A percentile compares a stretch with the other conserved stretches of the same genome.
Conservation (phyloP, 805 yeast genomes). For the Wickerhamiella brachini region DNA sequence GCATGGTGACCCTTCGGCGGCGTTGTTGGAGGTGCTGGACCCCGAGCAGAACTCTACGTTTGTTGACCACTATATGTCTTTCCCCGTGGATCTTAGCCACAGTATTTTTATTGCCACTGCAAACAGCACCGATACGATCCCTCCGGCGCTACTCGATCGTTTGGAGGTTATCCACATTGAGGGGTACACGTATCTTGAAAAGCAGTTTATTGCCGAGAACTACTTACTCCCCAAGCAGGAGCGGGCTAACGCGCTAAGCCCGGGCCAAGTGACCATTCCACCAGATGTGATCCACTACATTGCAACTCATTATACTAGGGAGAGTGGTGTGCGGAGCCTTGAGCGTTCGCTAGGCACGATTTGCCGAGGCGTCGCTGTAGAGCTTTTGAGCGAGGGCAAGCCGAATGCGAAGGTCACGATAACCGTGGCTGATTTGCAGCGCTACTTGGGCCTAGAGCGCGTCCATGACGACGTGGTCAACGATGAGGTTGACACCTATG, state of each 20-base stretch:
- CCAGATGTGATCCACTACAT: conserved; percentile 45
- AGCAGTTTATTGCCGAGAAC: conserved; percentile 52
- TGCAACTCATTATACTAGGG: conserved; percentile 61
- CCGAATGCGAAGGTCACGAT: conserved; percentile 10
- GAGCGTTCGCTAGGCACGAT: conserved; percentile 64
- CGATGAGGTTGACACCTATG: conserved; percentile 31
- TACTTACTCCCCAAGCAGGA: conserved; percentile 68
- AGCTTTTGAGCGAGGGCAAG: conserved; percentile 17
- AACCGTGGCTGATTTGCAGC: conserved; percentile 40
- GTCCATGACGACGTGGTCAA: conserved; percentile 28
- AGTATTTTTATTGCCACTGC: conserved; percentile 79
- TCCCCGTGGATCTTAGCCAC: conserved; percentile 73
- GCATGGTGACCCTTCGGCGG: conserved; percentile 85
- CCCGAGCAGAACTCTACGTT: conserved; percentile 76
- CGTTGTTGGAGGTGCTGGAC: conserved; percentile 73
- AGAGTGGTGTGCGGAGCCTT: conserved; percentile 72
- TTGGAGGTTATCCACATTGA: conserved; percentile 68
- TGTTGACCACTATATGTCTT: conserved; percentile 72
- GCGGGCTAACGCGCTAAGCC: conserved; percentile 46
- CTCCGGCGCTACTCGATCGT: conserved; percentile 68
- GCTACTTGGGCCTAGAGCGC: conserved; percentile 55
- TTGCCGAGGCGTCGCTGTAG: conserved; percentile 70
- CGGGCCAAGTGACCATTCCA: conserved; percentile 32
- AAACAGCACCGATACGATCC: conserved; percentile 54
- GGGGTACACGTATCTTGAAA: conserved; percentile 72